A percentile compares a stretch with the other conserved stretches of the same genome.
Evolutionary conservation across 1,139 yeast genomes (phyloP).

Genomic region (Arxiozyma slooffiae): DNA sequence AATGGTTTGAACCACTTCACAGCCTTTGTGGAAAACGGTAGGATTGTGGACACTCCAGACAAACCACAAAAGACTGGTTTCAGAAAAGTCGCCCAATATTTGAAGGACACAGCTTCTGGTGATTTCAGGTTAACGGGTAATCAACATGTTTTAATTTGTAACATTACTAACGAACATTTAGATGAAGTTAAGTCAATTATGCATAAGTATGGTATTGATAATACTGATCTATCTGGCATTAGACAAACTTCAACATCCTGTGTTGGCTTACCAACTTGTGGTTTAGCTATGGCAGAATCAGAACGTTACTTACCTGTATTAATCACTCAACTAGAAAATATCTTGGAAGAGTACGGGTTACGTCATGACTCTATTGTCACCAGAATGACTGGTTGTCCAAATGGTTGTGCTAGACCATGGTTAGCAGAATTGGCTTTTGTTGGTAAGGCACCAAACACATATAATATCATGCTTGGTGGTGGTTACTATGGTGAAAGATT

Average conservation of each 20-base stretch:
- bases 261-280: constrained; percentile 98
- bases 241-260: constrained; percentile 91
- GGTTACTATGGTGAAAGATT: constrained; percentile 91
- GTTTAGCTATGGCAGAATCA: constrained; percentile 97
- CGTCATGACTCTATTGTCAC: constrained; percentile 90
- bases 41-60: constrained; percentile 88
- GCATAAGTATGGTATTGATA: constrained; percentile 71
- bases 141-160: constrained; percentile 78
- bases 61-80: constrained; percentile 86
- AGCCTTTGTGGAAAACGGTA: constrained; percentile 90
- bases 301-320: constrained; percentile 88
- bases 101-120: constrained; percentile 49
- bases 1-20: constrained; percentile 81
- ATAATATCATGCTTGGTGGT: constrained; percentile 92
- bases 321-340: constrained; percentile 68
- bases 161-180: constrained; percentile 60
- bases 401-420: constrained; percentile 99
- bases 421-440: constrained; percentile 91
- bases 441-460: constrained; percentile 91
- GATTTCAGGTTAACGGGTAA: constrained; percentile 93
- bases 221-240: constrained; percentile 72
- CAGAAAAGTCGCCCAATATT: constrained; percentile 61
- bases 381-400: constrained; percentile 99
- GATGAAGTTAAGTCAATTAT: constrained; percentile 52
- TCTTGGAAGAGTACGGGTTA: constrained; percentile 83